phyloP scores from a whole-genome alignment of 2,329 filamentous ascomycete genomes.

The Westerdykella ornata region DNA sequence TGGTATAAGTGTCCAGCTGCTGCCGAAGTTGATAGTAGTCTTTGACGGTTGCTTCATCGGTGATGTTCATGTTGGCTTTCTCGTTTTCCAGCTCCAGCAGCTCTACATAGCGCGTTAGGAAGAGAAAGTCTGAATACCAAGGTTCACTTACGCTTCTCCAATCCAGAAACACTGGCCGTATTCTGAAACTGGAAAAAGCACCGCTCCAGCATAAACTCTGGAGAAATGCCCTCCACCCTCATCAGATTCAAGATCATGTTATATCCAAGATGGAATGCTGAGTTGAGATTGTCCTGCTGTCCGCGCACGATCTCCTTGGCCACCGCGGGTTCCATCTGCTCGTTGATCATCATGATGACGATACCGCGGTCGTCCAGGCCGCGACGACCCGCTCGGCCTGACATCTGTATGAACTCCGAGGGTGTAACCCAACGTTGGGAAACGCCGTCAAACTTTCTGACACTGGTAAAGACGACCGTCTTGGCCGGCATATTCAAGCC shows the following conservation, averaged over 20 bases:
- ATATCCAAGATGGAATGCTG: conserved; percentile 94
- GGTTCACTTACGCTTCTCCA: no score
- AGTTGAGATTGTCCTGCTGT: conserved; percentile 94
- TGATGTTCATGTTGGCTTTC: conserved; percentile 65
- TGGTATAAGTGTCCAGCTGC: conserved; percentile 73
- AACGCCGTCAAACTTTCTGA: conserved; percentile 88
- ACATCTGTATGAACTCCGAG: conserved; percentile 98
- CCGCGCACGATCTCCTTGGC: conserved; percentile 94
- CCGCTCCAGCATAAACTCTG: conserved; percentile 96
- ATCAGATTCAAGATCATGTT: conserved; percentile 98
- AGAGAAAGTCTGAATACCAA: conserved; percentile 33
- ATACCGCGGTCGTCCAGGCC: conserved; percentile 96
- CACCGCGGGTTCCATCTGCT: conserved; percentile 89
- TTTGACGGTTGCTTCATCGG: conserved; percentile 80
- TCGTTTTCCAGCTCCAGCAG: conserved; percentile 71
- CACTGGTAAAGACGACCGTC: conserved; percentile 97
- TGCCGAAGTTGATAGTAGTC: conserved; percentile 90
- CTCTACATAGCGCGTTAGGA: conserved; percentile 44
- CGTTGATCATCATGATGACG: conserved; percentile 99
- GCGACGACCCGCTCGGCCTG: conserved; percentile 89
- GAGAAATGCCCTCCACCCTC: conserved; percentile 97
- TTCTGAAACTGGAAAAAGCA: conserved; percentile 99
- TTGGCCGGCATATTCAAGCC: conserved; percentile 98
- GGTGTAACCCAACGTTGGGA: conserved; percentile 77
- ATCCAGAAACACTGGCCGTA: conserved; percentile 70